Evolutionary conservation across 257 asterid species (phyloP).

Genomic region (Henckelia pumila): DNA sequence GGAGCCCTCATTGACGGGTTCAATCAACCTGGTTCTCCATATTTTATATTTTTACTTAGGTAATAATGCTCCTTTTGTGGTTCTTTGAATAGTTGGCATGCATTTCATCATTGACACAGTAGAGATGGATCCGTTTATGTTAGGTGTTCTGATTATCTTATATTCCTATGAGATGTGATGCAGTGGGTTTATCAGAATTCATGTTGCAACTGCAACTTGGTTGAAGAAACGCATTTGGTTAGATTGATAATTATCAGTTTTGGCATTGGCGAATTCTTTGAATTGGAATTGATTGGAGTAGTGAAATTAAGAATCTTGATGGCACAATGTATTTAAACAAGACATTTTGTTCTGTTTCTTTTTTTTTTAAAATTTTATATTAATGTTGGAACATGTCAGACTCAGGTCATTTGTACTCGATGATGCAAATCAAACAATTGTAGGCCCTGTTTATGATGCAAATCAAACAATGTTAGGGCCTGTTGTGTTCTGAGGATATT

Average conservation of each 20-base stretch:
- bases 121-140: constrained; percentile 11
- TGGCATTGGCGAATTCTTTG: constrained; percentile 15
- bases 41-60: constrained; percentile 95
- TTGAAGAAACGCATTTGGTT: background rate
- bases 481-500: background rate
- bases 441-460: background rate
- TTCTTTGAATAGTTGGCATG: constrained; percentile 8
- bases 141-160: background rate
- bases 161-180: constrained; percentile 7
- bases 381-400: background rate
- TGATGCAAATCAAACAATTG: background rate
- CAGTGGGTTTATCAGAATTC: constrained; percentile 6
- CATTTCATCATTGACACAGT: constrained; percentile 22
- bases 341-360: background rate
- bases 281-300: constrained; percentile 5
- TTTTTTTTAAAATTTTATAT: too few relatives aligned
- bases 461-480: background rate
- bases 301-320: background rate
- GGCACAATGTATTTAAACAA: background rate
- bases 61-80: constrained; percentile 32
- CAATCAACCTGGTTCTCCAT: constrained; percentile 86
- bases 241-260: background rate
- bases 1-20: constrained; percentile 87
- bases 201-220: constrained; percentile 9
- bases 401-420: too few relatives aligned